These are phyloP conservation scores for Monosporascus sp. DNA, from an alignment of 2,329 filamentous ascomycete species.

Conservation along the genomic window DNA sequence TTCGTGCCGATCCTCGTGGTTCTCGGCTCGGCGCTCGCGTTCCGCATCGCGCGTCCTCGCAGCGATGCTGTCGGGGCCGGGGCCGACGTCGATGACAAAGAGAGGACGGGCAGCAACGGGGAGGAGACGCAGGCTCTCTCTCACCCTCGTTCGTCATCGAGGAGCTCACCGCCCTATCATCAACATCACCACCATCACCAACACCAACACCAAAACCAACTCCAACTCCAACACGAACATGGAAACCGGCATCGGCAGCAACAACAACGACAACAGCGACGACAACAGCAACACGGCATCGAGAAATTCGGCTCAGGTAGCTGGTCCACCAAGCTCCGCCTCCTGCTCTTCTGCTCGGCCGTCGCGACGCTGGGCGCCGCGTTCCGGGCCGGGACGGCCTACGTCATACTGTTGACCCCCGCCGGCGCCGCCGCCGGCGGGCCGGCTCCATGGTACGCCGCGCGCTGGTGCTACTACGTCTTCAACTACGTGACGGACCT, in stretches of 20 bases:
- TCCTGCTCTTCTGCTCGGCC: conserved; percentile 54
- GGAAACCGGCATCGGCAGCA: not conserved
- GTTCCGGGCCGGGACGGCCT: conserved; percentile 60
- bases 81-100: not conserved
- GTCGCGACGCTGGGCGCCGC: conserved; percentile 64
- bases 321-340: conserved; percentile 59
- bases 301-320: conserved; percentile 64
- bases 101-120: too few species aligned
- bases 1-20: conserved; percentile 48
- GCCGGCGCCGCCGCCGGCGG: not conserved
- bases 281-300: conserved; percentile 19
- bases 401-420: conserved; percentile 39
- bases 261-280: not conserved
- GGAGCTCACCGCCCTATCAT: conserved; percentile 17
- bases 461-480: conserved; percentile 69
- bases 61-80: not conserved
- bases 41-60: not conserved
- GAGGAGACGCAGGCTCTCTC: too few species aligned
- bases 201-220: too few species aligned
- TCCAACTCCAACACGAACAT: not conserved
- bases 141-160: conserved; percentile 34
- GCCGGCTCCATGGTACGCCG: conserved; percentile 55
- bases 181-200: too few species aligned
- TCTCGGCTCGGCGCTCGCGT: conserved; percentile 35
- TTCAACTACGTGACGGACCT: conserved; percentile 76